These are phyloP conservation scores for Hemileccinum impolitum DNA, from an alignment of 768 basidiomycete species.

Conservation along the genomic window DNA sequence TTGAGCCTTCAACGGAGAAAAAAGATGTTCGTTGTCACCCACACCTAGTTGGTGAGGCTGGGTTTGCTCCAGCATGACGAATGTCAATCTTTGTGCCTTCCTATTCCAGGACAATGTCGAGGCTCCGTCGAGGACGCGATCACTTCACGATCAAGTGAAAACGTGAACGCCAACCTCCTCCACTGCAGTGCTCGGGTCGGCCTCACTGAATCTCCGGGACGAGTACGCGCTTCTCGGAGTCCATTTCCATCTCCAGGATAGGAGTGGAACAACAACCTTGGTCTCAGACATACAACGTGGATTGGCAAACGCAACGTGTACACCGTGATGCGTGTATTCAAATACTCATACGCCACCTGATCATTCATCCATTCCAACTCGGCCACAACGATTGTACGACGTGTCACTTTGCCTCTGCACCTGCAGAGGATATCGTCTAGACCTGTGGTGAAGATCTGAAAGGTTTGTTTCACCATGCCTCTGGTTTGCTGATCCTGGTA, in stretches of 20 bases:
- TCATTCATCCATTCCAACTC: conserved; percentile 1
- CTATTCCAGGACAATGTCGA: conserved; percentile 11
- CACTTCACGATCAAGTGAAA: conserved; percentile 6
- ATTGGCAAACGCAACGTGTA: conserved; percentile 22
- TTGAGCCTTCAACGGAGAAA: background rate
- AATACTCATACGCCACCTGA: background rate
- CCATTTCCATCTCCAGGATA: conserved; percentile 12
- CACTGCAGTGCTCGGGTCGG: conserved; percentile 3
- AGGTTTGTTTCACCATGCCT: conserved; percentile 4
- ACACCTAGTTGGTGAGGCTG: conserved; percentile 23
- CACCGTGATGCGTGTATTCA: conserved; percentile 6
- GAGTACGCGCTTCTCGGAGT: conserved; percentile 17
- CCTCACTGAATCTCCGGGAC: conserved; percentile 2
- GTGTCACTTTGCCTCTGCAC: background rate
- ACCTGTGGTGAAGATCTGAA: conserved; percentile 16
- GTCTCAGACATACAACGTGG: conserved; percentile 14
- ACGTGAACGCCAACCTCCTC: conserved; percentile 13
- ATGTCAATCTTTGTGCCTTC: conserved; percentile 8
- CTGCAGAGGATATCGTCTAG: conserved; percentile 2
- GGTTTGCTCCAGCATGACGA: conserved; percentile 2
- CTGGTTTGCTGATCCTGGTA: conserved; percentile 9
- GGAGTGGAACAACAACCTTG: conserved; percentile 6
- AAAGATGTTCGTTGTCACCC: conserved; percentile 6
- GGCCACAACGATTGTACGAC: background rate
- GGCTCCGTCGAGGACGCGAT: conserved; percentile 23